Evolutionary conservation across 129 eudicot genomes (phyloP), one percentile per base, ranked within the genome.

Genomic region (Helianthus tuberosus): DNA sequence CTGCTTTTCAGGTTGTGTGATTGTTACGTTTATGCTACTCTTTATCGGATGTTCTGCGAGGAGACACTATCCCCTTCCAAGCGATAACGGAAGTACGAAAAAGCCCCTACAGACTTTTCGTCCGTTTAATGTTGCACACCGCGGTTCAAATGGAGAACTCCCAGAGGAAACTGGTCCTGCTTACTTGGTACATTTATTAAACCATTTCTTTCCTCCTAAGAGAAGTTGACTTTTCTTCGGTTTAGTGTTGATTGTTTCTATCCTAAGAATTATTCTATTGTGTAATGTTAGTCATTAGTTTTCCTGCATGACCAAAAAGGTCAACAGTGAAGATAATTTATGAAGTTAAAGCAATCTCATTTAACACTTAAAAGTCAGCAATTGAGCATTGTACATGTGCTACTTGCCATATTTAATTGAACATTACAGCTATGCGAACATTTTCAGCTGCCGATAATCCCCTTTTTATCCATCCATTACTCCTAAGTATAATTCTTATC

Each of bases 81-180:
- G 99, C 77, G 82, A 88, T 65, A 76, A 81, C 52, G 89, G 81
- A 69, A 75, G 61, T 67, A 74, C 73, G 41, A 94, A 73, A 77
- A 78, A 64, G 74, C 92, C 99, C 46, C 71, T 94, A 41, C 99
- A 94, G 68, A 94, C 96, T 46, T 94, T 89, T 73, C 99, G 97
- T 32, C 86, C 99, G 2, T 94, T 72, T 75, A 94, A 94, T 72
- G 73, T 94, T 72, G 99, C 99, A 25, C 99, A 91, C 75, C 87
- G 99, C 49, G 99, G 99, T 67, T 89, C 97, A 27, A 95, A 95
- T 82, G 99, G 99, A 72, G 97, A 95, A 82, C 50, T 91, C 54
- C 99, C 99, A 51, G 99, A 94, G 81, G 99, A 88, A 82, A 83
- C 96, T 46, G 77, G 84, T 66, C 86, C 93, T 73, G 89, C 97